Base-by-base conservation (phyloP, 2,329 filamentous ascomycete genomes). In the Lasiodiplodia sp. region DNA sequence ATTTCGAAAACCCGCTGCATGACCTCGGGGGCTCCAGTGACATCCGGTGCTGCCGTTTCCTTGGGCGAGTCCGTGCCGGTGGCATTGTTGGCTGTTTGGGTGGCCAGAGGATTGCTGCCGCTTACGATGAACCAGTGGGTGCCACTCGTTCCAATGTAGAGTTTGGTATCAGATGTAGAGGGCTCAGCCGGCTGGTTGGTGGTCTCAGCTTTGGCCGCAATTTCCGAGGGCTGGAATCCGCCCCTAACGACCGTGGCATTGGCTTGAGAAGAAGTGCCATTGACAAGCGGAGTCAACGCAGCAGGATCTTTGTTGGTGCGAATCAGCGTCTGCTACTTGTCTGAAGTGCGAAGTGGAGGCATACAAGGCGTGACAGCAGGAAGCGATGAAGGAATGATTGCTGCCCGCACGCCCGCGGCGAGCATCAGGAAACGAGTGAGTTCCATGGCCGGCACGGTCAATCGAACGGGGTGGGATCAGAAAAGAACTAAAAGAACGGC, bases 111-210 rank as follows among this genome's bases (percentile, higher is more conserved):
- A 51, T 51, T 51, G 47, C 47, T 51, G 47, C 47, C 47, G 47
- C 47, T 51, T 21, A 51, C 47, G 47, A 51, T 51, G 47, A 51
- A 51, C 47, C 47, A 51, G n/a, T 51, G 47, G 47, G 47, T 51
- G 12, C 47, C 47, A n/a, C 47, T 51, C 47, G 47, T 51, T 23
- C 47, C 47, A 21, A 51, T 51, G 47, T 51, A 51, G 47, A 51
- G 47, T 21, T 51, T 51, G 47, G 47, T 51, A 51, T 51, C 47
- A 51, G 47, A 51, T 21, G 47, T 51, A 8, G 47, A 51, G n/a
- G 47, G n/a, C 47, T 51, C 47, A 21, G n/a, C 47, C 16, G n/a
- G 47, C 47, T 51, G 47, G n/a, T 18, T 51, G 16, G 16, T 51
- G 47, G 47, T 51, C 47, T 51, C 16, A 51, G 47, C 47, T 18